These are phyloP conservation scores for Volvox reticuliferus DNA, from an alignment of 139 green algal genomes.

Conservation along the genomic window DNA sequence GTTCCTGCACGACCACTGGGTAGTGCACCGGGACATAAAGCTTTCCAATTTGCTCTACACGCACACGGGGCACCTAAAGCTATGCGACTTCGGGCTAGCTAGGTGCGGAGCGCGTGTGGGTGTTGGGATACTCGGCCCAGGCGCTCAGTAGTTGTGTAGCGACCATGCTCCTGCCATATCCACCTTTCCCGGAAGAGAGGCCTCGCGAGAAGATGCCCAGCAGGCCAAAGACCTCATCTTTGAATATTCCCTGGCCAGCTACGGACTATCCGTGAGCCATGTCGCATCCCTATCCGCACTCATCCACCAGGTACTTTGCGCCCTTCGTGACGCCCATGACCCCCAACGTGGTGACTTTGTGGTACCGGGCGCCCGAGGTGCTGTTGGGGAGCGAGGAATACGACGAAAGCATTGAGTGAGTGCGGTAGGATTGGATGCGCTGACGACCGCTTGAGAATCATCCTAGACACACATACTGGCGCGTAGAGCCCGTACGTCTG, in stretches of 20 bases:
- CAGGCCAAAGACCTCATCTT: too few species aligned
- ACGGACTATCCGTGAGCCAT: too few species aligned
- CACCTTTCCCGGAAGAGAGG: too few species aligned
- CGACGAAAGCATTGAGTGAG: slow-evolving; percentile 50
- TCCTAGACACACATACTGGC: too few species aligned
- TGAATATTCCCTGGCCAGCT: too few species aligned
- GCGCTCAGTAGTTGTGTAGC: too few species aligned
- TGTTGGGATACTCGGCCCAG: too few species aligned
- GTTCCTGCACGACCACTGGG: slow-evolving; percentile 80
- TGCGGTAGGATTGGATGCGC: background rate
- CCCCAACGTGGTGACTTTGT: slow-evolving; percentile 58
- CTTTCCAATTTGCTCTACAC: slow-evolving; percentile 85
- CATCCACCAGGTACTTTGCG: slow-evolving; percentile 43
- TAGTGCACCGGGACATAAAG: slow-evolving; percentile 84
- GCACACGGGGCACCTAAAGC: slow-evolving; percentile 71
- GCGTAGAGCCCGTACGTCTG: too few species aligned
- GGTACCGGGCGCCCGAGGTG: slow-evolving; percentile 60
- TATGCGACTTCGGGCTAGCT: slow-evolving; percentile 86
- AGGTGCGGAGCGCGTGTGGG: slow-evolving; percentile 48
- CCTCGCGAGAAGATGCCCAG: too few species aligned
- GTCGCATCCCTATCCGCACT: too few species aligned
- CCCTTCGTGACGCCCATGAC: slow-evolving; percentile 52
- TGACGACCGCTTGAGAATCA: too few species aligned
- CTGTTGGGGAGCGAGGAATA: slow-evolving; percentile 57
- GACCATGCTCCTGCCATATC: too few species aligned